Evolutionary conservation across 805 yeast species (phyloP).

Genomic region (Metschnikowia colocasiae): DNA sequence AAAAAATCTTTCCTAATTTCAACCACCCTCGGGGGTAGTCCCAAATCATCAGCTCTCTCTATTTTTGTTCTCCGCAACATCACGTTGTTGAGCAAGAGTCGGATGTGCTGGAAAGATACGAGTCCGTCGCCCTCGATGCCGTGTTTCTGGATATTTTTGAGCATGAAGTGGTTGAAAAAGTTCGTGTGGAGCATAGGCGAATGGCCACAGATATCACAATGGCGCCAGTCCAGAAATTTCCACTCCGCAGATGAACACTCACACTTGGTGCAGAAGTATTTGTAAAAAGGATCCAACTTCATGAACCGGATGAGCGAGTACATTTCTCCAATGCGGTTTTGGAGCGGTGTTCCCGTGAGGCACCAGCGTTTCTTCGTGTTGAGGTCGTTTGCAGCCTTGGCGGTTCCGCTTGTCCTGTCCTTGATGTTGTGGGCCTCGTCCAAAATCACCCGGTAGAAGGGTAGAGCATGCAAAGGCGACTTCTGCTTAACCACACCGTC

Average conservation of each 20-base stretch:
- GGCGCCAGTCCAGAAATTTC: slow-evolving; percentile 78
- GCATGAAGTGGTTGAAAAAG: slow-evolving; percentile 91
- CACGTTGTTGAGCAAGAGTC: slow-evolving; percentile 67
- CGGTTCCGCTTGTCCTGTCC: slow-evolving; percentile 89
- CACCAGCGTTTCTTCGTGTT: slow-evolving; percentile 81
- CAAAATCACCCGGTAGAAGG: slow-evolving; percentile 79
- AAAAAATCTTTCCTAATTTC: slow-evolving; percentile 83
- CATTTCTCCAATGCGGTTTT: slow-evolving; percentile 93
- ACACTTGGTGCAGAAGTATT: slow-evolving; percentile 91
- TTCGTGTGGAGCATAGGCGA: slow-evolving; percentile 93
- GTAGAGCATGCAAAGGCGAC: slow-evolving; percentile 67
- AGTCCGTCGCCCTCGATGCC: slow-evolving; percentile 82
- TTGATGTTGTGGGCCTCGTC: slow-evolving; percentile 99
- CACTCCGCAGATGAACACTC: slow-evolving; percentile 79
- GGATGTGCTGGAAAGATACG: slow-evolving; percentile 72
- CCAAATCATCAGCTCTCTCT: slow-evolving; percentile 96
- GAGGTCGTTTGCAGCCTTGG: slow-evolving; percentile 81
- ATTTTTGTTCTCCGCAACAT: slow-evolving; percentile 94
- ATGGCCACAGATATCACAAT: slow-evolving; percentile 85
- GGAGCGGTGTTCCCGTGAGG: slow-evolving; percentile 93
- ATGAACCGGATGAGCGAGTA: slow-evolving; percentile 87
- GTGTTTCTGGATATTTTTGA: slow-evolving; percentile 86
- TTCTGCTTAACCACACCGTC: slow-evolving; percentile 67
- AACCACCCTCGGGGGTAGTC: slow-evolving; percentile 93
- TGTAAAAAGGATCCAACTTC: slow-evolving; percentile 79